These are phyloP conservation scores for Ustilago lituana DNA, from an alignment of 1,284 basidiomycete species.

Conservation along the genomic window DNA sequence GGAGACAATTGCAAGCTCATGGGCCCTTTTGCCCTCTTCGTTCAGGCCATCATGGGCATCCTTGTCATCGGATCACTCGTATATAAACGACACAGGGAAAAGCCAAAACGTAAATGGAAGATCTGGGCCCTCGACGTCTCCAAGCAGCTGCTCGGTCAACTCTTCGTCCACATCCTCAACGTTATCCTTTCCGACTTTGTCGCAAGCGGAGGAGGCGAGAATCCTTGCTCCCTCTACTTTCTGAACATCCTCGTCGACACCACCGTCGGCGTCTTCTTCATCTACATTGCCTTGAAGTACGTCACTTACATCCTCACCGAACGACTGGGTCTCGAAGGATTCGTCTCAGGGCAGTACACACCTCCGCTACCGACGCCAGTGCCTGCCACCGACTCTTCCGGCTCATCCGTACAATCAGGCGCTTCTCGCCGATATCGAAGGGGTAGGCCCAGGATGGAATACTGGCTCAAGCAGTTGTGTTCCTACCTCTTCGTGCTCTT, in stretches of 20 bases:
- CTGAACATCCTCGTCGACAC: constrained; percentile 94
- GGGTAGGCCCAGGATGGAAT: constrained; percentile 65
- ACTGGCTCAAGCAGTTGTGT: constrained; percentile 84
- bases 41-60: constrained; percentile 85
- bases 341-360: constrained; percentile 83
- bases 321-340: constrained; percentile 77
- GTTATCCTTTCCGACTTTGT: constrained; percentile 71
- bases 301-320: constrained; percentile 77
- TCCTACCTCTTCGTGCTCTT: constrained; percentile 82
- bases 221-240: constrained; percentile 75
- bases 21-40: constrained; percentile 66
- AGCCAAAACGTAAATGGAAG: constrained; percentile 84
- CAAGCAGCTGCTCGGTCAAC: constrained; percentile 88
- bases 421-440: constrained; percentile 15
- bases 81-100: constrained; percentile 87
- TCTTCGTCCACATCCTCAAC: constrained; percentile 88
- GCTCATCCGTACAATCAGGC: constrained; percentile 4
- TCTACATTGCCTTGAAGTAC: constrained; percentile 81
- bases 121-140: constrained; percentile 75
- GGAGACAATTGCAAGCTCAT: constrained; percentile 56
- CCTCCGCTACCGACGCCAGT: constrained; percentile 20
- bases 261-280: constrained; percentile 85
- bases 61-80: constrained; percentile 85
- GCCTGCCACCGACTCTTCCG: constrained; percentile 3
- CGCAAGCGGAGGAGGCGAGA: constrained; percentile 45